phyloP scores from a whole-genome alignment of 305 asterid species.

The Fraxinus platypoda region DNA sequence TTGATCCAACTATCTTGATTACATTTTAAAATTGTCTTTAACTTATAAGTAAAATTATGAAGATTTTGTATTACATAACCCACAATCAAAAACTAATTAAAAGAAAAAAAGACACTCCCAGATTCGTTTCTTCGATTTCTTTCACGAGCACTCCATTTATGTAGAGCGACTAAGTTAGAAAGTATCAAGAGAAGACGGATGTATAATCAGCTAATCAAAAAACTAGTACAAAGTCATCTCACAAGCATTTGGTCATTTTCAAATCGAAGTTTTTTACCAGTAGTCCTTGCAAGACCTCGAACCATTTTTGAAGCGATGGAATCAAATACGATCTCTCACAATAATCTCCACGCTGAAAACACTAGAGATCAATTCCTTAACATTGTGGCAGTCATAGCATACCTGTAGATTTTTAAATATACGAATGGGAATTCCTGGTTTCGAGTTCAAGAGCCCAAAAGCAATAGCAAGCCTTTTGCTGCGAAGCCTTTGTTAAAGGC shows the following conservation, averaged over 20 bases:
- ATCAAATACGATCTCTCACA: conserved; percentile 75
- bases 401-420: conserved; percentile 66
- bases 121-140: not conserved
- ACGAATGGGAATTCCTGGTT: conserved; percentile 49
- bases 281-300: conserved; percentile 71
- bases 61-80: not conserved
- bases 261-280: conserved; percentile 28
- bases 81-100: not conserved
- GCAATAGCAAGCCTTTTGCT: conserved; percentile 76
- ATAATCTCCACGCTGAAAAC: conserved; percentile 51
- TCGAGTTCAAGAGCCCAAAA: conserved; percentile 54
- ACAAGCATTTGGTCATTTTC: not conserved
- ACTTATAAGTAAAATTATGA: not conserved
- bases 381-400: conserved; percentile 65
- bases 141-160: not conserved
- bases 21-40: not conserved
- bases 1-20: not conserved
- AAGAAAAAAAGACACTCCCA: no score
- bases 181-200: no score
- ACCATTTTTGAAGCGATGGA: conserved; percentile 67
- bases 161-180: not conserved
- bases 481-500: conserved; percentile 50
- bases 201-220: no score
- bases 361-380: conserved; percentile 48
- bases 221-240: not conserved